Evolutionary conservation across 163 green algal genomes (phyloP).

Genomic region (Botryococcus braunii): DNA sequence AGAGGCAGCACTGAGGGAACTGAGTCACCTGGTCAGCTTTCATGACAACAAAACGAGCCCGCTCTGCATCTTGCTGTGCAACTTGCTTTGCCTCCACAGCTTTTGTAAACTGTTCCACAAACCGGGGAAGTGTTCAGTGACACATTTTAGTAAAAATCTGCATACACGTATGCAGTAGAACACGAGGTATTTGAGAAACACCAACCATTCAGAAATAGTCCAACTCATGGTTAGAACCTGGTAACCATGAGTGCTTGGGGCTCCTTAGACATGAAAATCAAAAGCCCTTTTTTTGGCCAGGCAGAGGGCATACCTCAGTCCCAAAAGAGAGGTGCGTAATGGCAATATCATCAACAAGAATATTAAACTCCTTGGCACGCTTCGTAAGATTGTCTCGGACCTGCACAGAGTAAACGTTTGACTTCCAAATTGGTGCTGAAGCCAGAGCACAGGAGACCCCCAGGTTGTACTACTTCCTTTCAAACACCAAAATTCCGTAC

Average conservation of each 20-base stretch:
- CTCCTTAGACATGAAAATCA: too few species aligned
- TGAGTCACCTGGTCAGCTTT: slow-evolving; percentile 85
- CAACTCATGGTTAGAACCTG: too few species aligned
- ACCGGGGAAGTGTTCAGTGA: too few species aligned
- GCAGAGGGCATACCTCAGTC: slow-evolving; percentile 39
- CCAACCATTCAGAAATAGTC: too few species aligned
- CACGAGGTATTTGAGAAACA: too few species aligned
- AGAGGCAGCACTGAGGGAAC: neutral
- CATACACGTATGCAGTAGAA: too few species aligned
- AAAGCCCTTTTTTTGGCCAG: too few species aligned
- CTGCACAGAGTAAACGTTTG: slow-evolving; percentile 12
- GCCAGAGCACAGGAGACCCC: neutral
- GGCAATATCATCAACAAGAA: slow-evolving; percentile 91
- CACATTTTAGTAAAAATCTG: neutral
- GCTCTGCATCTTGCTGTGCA: slow-evolving; percentile 94
- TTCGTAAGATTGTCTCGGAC: slow-evolving; percentile 49
- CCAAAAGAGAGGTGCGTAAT: slow-evolving; percentile 97
- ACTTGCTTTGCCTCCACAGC: slow-evolving; percentile 98
- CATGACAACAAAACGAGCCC: slow-evolving; percentile 92
- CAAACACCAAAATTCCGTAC: too few species aligned
- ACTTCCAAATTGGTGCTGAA: neutral
- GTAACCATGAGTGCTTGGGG: too few species aligned
- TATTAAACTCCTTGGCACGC: slow-evolving; percentile 67
- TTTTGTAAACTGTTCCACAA: slow-evolving; percentile 95
- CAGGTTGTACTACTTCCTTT: too few species aligned